Percentiles rank a stretch among this genome's conserved stretches.
These are phyloP conservation scores for Elaeagnus macrophylla DNA, from an alignment of 306 rosid species.

Conservation along the genomic window DNA sequence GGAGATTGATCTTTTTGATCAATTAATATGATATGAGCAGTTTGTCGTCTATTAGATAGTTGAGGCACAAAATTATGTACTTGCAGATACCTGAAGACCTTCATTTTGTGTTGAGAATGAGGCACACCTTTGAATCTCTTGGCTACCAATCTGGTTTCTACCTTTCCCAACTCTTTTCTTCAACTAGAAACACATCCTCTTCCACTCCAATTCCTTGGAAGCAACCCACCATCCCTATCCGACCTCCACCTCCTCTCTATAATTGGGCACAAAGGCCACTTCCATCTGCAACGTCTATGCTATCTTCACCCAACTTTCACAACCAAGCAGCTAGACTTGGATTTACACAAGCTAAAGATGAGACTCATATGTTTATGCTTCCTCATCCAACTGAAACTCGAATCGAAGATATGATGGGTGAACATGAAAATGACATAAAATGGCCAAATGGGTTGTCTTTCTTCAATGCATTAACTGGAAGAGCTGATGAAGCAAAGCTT, in stretches of 20 bases:
- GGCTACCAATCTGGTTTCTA: conserved; percentile 94
- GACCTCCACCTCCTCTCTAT: conserved; percentile 71
- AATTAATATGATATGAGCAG: not conserved
- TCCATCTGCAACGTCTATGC: conserved; percentile 49
- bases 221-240: conserved; percentile 56
- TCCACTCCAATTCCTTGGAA: conserved; percentile 57
- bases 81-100: conserved; percentile 92
- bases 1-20: not conserved
- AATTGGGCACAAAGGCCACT: conserved; percentile 81
- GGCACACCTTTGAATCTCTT: conserved; percentile 95
- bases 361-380: conserved; percentile 66
- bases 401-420: conserved; percentile 73
- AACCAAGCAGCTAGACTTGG: conserved; percentile 44
- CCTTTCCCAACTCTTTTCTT: conserved; percentile 88
- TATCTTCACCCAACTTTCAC: conserved; percentile 62
- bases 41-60: not conserved
- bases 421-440: conserved; percentile 71
- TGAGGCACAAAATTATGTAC: not conserved
- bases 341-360: conserved; percentile 61
- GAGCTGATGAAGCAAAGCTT: conserved; percentile 68
- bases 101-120: conserved; percentile 96
- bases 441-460: conserved; percentile 92
- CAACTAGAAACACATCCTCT: conserved; percentile 62
- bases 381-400: conserved; percentile 64
- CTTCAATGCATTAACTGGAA: conserved; percentile 81